Percentiles rank a stretch among this genome's conserved stretches.
phyloP scores from a whole-genome alignment of 2,329 filamentous ascomycete species.

The Fusarium duplospermum region DNA sequence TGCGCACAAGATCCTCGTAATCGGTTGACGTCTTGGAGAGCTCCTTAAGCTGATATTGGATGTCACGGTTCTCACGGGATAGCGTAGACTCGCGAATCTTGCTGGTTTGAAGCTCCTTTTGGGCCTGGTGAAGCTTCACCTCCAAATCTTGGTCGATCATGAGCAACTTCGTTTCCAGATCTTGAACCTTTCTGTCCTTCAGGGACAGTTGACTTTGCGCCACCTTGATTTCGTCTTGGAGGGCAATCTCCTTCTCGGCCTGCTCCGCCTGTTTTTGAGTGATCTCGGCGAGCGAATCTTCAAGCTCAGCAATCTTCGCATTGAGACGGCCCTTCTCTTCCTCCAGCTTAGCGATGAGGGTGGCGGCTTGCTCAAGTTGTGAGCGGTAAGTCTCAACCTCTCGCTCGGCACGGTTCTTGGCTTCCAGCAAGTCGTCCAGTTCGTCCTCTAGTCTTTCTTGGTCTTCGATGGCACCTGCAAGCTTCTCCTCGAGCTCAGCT shows the following conservation, averaged over 20 bases:
- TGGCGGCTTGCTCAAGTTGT: conserved; percentile 91
- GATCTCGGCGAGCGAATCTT: conserved; percentile 77
- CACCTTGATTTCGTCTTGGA: conserved; percentile 89
- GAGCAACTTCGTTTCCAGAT: conserved; percentile 85
- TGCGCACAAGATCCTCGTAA: conserved; percentile 92
- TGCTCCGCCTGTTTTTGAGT: conserved; percentile 77
- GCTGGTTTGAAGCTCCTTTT: conserved; percentile 81
- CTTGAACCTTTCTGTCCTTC: conserved; percentile 89
- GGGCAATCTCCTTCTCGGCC: conserved; percentile 78
- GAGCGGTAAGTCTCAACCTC: conserved; percentile 82
- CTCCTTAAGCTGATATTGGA: conserved; percentile 87
- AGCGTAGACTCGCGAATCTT: conserved; percentile 82
- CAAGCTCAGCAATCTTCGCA: conserved; percentile 74
- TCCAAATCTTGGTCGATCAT: conserved; percentile 91
- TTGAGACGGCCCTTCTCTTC: conserved; percentile 84
- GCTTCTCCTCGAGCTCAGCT: conserved; percentile 89
- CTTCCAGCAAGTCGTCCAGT: conserved; percentile 86
- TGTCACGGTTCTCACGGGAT: conserved; percentile 80
- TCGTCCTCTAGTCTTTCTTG: conserved; percentile 95
- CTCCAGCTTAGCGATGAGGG: conserved; percentile 87
- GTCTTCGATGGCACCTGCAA: conserved; percentile 91
- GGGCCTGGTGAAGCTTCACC: conserved; percentile 80
- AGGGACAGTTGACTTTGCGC: conserved; percentile 88
- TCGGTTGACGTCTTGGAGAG: conserved; percentile 92
- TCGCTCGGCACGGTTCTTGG: conserved; percentile 89